Percentiles rank a stretch among this genome's conserved stretches.
These are phyloP conservation scores for Lasiodiplodia hormozganensis DNA, from an alignment of 2,329 filamentous ascomycete species.

Conservation along the genomic window DNA sequence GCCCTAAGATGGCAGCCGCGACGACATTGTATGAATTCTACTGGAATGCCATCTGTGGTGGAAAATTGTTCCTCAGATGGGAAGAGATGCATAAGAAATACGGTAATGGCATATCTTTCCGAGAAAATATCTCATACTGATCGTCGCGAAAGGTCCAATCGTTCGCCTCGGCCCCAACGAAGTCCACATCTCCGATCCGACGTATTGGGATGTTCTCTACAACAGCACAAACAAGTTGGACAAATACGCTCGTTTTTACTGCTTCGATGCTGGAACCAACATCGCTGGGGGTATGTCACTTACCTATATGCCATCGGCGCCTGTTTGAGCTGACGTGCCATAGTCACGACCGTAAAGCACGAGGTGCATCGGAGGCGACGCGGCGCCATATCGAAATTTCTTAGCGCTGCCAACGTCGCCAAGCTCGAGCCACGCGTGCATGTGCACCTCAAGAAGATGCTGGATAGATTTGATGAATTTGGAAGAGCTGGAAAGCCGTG, in stretches of 20 bases:
- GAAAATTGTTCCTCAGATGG: slow-evolving; percentile 33
- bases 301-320: no score
- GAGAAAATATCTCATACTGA: background rate
- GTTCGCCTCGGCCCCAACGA: slow-evolving; percentile 44
- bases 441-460: slow-evolving; percentile 27
- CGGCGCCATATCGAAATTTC: slow-evolving; percentile 29
- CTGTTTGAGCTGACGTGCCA: background rate
- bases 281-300: background rate
- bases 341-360: slow-evolving; percentile 14
- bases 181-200: slow-evolving; percentile 38
- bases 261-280: background rate
- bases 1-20: slow-evolving; percentile 33
- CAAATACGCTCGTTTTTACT: slow-evolving; percentile 29
- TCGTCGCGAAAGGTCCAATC: slow-evolving; percentile 37
- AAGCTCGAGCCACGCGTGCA: slow-evolving; percentile 25
- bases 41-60: slow-evolving; percentile 35
- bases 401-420: slow-evolving; percentile 29
- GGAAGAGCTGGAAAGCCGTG: slow-evolving; percentile 20
- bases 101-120: slow-evolving; percentile 8
- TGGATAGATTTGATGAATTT: slow-evolving; percentile 28
- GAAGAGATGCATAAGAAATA: slow-evolving; percentile 39
- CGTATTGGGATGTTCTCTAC: slow-evolving; percentile 35
- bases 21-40: slow-evolving; percentile 37
- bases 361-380: slow-evolving; percentile 35
- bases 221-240: slow-evolving; percentile 1